Conservation (phyloP, 306 rosid species). For the Mimosa pudica region DNA sequence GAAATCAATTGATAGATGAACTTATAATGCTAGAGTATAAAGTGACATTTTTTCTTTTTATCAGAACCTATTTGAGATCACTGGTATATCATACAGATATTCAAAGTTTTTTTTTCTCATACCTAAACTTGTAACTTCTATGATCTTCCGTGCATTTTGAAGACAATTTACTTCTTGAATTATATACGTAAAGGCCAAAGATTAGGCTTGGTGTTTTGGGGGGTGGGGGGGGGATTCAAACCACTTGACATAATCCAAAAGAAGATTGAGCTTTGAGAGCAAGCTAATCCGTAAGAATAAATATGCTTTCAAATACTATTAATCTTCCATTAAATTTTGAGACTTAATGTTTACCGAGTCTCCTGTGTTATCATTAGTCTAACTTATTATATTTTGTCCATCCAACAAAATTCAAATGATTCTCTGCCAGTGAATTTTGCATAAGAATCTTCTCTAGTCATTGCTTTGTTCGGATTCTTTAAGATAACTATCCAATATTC, state of each 20-base stretch:
- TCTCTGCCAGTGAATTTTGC: constrained; percentile 13
- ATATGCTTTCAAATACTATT: background rate
- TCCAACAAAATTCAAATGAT: constrained; percentile 11
- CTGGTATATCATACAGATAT: background rate
- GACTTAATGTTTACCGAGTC: constrained; percentile 20
- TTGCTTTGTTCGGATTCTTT: constrained; percentile 23
- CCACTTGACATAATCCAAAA: background rate
- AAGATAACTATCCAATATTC: constrained; percentile 23
- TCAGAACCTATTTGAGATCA: background rate
- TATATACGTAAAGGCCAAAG: no score
- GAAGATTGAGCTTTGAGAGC: constrained; percentile 22
- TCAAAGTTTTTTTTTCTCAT: constrained; percentile 11
- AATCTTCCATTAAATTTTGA: background rate
- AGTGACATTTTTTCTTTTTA: background rate
- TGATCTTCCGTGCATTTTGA: background rate
- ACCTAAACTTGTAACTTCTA: background rate
- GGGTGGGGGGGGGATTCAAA: background rate
- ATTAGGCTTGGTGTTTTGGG: no score
- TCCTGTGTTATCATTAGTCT: background rate
- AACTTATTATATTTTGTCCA: constrained; percentile 19
- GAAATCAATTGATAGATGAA: background rate
- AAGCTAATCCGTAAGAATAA: background rate
- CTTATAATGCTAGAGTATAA: background rate
- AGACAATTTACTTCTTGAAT: no score
- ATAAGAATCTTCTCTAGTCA: constrained; percentile 1